Base-by-base conservation (phyloP, 768 basidiomycete species). In the Amanita pseudoporphyria region DNA sequence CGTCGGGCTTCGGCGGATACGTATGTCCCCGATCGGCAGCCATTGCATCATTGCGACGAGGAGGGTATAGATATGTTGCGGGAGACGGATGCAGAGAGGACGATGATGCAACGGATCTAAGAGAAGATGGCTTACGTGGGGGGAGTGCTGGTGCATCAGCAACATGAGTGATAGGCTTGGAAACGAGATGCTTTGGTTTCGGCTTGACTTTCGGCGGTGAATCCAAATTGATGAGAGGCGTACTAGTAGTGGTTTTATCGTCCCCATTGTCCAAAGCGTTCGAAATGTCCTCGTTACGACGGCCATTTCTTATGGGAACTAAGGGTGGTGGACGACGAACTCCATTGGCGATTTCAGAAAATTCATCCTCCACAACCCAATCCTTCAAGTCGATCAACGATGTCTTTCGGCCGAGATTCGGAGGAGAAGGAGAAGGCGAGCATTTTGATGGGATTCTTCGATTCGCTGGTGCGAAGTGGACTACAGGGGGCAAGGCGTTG, bases 381-480 rank as follows among this genome's bases (percentile, higher is more conserved):
- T 87, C 84, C 51, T 74, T 76, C 51, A 87, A 69, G 64, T 87
- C 84, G 55, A 85, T 76, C 46, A 84, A 67, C 31, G 84, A 84
- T 0, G 78, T 69, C 58, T 76, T 81, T 30, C 72, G 67, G 21
- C 70, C 71, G 14, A 76, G 65, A 53, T 68, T 68, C 9, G 72
- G 70, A 0, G 76, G 73, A 0, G 79, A 77, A 3, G 76, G 69
- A 2, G 79, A 77, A 0, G 76, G 73, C 1, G 78, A 72, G 6
- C 55, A 56, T 21, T 31, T 36, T 30, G 43, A 36, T 36, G 49
- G 37, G 21, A 10, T 38, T 22, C 9, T 14, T 3, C 9, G 9
- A 6, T 49, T 33, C 16, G 21, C 14, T 16, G 67, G 63, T 3
- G 66, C 61, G 26, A 66, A 64, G 5, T 67, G 71, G 19, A 62